These are phyloP conservation scores for Mycena haematopus DNA, from an alignment of 768 basidiomycete genomes.

Conservation along the genomic window DNA sequence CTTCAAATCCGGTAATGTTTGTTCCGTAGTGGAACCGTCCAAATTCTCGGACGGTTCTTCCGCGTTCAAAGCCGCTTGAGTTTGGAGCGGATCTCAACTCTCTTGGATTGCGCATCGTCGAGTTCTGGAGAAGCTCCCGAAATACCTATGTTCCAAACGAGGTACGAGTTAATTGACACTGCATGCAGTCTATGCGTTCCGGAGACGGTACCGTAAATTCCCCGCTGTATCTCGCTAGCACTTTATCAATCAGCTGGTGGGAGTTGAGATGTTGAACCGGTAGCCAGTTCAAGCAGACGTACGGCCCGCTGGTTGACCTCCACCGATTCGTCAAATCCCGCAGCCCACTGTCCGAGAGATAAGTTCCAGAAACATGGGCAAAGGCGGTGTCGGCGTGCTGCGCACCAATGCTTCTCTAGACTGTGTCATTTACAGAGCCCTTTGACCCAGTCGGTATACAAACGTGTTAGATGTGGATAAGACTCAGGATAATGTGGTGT, in stretches of 20 bases:
- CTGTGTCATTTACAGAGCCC: conserved; percentile 27
- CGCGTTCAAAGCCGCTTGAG: conserved; percentile 52
- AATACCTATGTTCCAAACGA: no score
- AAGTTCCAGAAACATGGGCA: neutral
- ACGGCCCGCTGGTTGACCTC: conserved; percentile 96
- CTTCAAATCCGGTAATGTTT: conserved; percentile 66
- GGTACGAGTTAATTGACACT: no score
- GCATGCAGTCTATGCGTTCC: conserved; percentile 51
- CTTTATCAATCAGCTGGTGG: conserved; percentile 97
- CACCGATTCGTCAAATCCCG: conserved; percentile 78
- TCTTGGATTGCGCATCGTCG: conserved; percentile 83
- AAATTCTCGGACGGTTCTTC: conserved; percentile 24
- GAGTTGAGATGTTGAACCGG: no score
- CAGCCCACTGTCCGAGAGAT: conserved; percentile 49
- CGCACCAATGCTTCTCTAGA: conserved; percentile 37
- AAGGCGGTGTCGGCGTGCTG: neutral
- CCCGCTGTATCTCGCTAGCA: conserved; percentile 93
- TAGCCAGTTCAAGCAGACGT: no score
- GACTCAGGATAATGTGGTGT: no score
- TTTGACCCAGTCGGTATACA: no score
- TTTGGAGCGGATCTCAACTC: conserved; percentile 82
- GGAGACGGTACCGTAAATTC: conserved; percentile 76
- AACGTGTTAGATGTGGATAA: no score
- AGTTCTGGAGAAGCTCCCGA: conserved; percentile 81
- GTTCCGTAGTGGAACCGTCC: neutral